A percentile compares a stretch with the other conserved stretches of the same genome.
Conservation (phyloP, 495 filamentous ascomycete species). For the Penicillium roqueforti region DNA sequence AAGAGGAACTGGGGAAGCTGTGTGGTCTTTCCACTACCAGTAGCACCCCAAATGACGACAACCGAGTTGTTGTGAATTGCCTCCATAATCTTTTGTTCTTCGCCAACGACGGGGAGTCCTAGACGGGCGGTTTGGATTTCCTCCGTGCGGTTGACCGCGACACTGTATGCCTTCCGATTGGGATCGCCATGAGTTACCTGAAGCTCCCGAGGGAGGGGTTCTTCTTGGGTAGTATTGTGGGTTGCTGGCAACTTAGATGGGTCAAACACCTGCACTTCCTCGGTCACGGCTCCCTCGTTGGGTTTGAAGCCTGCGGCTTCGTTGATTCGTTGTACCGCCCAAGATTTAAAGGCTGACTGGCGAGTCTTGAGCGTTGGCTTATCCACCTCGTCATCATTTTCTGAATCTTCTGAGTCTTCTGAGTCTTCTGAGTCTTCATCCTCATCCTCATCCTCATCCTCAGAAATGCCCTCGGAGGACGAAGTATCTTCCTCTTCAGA, state of each 20-base stretch:
- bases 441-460: slow-evolving; percentile 24
- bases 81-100: slow-evolving; percentile 98
- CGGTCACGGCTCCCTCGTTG: slow-evolving; percentile 30
- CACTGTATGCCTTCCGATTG: slow-evolving; percentile 69
- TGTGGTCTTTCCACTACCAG: slow-evolving; percentile 95
- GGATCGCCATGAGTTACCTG: slow-evolving; percentile 55
- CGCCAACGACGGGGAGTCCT: slow-evolving; percentile 83
- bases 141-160: slow-evolving; percentile 63
- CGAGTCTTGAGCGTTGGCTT: slow-evolving; percentile 41
- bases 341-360: slow-evolving; percentile 82
- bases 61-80: slow-evolving; percentile 83
- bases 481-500: slow-evolving; percentile 19
- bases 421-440: slow-evolving; percentile 25
- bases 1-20: slow-evolving; percentile 95
- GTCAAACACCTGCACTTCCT: slow-evolving; percentile 29
- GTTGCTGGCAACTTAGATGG: slow-evolving; percentile 28
- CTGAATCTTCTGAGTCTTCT: slow-evolving; percentile 18
- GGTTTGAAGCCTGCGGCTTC: slow-evolving; percentile 63
- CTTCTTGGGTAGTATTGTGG: slow-evolving; percentile 57
- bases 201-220: slow-evolving; percentile 73
- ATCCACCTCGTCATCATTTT: slow-evolving; percentile 27
- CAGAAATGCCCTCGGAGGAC: slow-evolving; percentile 21
- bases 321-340: slow-evolving; percentile 84
- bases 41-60: slow-evolving; percentile 91
- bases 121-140: slow-evolving; percentile 75